Evolutionary conservation across 805 yeast genomes (phyloP).

Genomic region (Ogataea ramenticola): DNA sequence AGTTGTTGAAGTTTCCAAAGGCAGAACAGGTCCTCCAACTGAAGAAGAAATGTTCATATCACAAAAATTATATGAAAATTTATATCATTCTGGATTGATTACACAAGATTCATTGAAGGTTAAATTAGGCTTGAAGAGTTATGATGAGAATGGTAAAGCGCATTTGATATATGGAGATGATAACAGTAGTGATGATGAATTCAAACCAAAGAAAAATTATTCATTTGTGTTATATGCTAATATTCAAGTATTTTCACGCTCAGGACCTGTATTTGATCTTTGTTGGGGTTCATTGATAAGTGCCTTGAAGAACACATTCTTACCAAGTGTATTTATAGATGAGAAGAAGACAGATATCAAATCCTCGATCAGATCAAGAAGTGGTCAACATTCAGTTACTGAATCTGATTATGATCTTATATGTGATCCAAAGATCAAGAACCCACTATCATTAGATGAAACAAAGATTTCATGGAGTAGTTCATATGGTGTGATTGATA

Average conservation of each 20-base stretch:
- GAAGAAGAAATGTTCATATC: constrained; percentile 77
- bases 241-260: constrained; percentile 68
- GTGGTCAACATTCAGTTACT: constrained; percentile 31
- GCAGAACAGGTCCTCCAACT: constrained; percentile 73
- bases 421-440: constrained; percentile 41
- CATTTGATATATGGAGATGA: constrained; percentile 36
- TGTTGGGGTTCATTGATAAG: constrained; percentile 62
- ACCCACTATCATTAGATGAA: constrained; percentile 32
- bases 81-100: constrained; percentile 51
- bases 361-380: constrained; percentile 5
- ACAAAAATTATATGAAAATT: constrained; percentile 54
- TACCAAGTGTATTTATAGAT: constrained; percentile 66
- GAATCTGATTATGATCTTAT: constrained; percentile 45
- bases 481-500: constrained; percentile 53
- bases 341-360: constrained; percentile 49
- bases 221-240: constrained; percentile 62
- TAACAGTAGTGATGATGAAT: constrained; percentile 22
- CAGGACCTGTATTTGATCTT: constrained; percentile 76
- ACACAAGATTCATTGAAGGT: constrained; percentile 46
- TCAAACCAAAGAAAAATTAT: constrained; percentile 38
- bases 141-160: constrained; percentile 39
- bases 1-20: constrained; percentile 68
- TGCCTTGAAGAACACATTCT: constrained; percentile 50
- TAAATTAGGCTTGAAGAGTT: constrained; percentile 41
- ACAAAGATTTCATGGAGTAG: constrained; percentile 35